Base-by-base conservation (phyloP, 805 yeast genomes). In the Schizosaccharomyces octosporus region DNA sequence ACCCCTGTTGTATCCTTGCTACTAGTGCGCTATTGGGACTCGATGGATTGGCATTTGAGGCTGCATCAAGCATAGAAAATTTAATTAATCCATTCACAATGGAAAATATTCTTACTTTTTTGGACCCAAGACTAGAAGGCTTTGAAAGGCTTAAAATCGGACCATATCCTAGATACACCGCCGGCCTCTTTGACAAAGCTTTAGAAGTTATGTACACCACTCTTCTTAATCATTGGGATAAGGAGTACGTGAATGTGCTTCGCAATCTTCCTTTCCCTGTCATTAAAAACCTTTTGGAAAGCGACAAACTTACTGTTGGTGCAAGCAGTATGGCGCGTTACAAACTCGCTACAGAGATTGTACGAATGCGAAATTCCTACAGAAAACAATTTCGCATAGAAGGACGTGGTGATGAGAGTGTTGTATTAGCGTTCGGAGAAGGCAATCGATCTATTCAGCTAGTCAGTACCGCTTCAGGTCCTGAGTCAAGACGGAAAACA, bases 401-500 rank as follows among this genome's bases (percentile, higher is more conserved):
- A 24, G 43, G 55, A 31, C 24, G 59, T 7, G 43, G 41, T 13
- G 73, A 70, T 57, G 74, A 71, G 59, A 64, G 64, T 11, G 74
- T 71, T 7, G 72, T 71, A 36, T 62, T 71, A 61, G 70, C 72
- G 4, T 71, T 71, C 64, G 73, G 73, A 13, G 72, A 69, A 13
- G 71, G 72, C 27, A 66, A 65, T 17, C 67, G 69, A 24, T 73
- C 74, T 13, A 69, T 71, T 13, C 63, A 63, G 41, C 58, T 64
- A 19, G 63, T 65, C 27, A 21, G 21, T 6, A 51, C 7, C 9
- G 32, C 66, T 65, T 42, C 64, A 63, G 60, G 57, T 29, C 61
- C 65, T 17, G 54, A 51, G 9, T 59, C 63, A 5, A 39, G 62
- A 43, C 64, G 65, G 45, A 64, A 64, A 32, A 62, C 62, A 21